Percentiles rank a stretch among this genome's conserved stretches.
Conservation (phyloP, 257 asterid genomes). For the Ligustrum vulgare region DNA sequence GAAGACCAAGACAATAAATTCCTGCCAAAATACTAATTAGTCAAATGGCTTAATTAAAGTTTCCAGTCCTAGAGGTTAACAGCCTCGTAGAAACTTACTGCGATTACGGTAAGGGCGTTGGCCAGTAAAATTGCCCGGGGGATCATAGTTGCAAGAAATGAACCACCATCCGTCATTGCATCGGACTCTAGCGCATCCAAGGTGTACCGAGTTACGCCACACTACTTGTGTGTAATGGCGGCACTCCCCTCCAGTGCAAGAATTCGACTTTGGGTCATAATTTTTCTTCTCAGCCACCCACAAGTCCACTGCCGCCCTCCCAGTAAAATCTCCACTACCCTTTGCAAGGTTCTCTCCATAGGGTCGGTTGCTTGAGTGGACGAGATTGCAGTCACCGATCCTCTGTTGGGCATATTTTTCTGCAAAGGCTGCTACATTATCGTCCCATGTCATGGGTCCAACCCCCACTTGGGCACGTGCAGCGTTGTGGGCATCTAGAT, state of each 20-base stretch:
- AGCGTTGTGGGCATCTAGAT: slow-evolving; percentile 38
- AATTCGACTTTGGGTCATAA: slow-evolving; percentile 33
- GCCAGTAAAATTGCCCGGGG: slow-evolving; percentile 39
- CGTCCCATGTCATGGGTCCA: slow-evolving; percentile 45
- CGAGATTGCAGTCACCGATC: slow-evolving; percentile 38
- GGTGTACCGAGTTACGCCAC: slow-evolving; percentile 36
- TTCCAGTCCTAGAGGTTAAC: neutral
- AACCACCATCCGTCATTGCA: slow-evolving; percentile 38
- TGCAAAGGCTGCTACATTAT: slow-evolving; percentile 38
- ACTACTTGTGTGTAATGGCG: slow-evolving; percentile 55
- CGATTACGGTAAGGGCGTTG: slow-evolving; percentile 31
- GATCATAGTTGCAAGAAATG: slow-evolving; percentile 48
- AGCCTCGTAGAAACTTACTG: no score
- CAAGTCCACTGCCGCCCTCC: no score
- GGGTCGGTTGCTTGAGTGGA: no score
- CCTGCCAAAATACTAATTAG: neutral
- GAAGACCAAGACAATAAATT: no score
- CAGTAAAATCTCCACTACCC: no score
- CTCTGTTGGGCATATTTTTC: slow-evolving; percentile 36
- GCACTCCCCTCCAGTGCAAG: slow-evolving; percentile 31
- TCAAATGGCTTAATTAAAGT: neutral
- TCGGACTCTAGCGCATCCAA: slow-evolving; percentile 43
- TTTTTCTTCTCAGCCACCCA: neutral
- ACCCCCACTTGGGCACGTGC: slow-evolving; percentile 45
- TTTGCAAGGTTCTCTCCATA: no score